phyloP scores from a whole-genome alignment of 2,329 filamentous ascomycete genomes.

The Fusarium mangiferae region DNA sequence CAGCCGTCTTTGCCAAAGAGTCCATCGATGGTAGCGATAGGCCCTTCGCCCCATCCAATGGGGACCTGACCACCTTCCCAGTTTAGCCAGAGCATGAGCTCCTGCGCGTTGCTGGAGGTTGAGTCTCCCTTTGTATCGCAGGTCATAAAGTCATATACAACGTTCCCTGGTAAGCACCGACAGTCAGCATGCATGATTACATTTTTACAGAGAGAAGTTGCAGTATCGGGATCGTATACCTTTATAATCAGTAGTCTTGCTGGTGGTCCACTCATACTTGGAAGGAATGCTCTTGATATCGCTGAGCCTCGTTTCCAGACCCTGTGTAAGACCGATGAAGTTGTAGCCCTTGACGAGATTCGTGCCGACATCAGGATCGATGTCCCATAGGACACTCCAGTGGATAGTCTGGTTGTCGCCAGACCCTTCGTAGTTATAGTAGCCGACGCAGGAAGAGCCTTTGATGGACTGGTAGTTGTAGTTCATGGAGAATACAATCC shows the following conservation, averaged over 20 bases:
- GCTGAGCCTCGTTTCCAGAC: slow-evolving; percentile 18
- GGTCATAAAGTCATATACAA: slow-evolving; percentile 37
- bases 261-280: slow-evolving; percentile 24
- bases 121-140: slow-evolving; percentile 30
- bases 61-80: slow-evolving; percentile 28
- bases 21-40: slow-evolving; percentile 25
- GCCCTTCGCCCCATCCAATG: slow-evolving; percentile 24
- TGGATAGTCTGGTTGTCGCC: not conserved
- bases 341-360: slow-evolving; percentile 32
- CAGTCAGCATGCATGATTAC: not conserved
- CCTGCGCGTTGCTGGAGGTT: slow-evolving; percentile 14
- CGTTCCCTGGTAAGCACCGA: slow-evolving; percentile 3
- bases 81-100: slow-evolving; percentile 34
- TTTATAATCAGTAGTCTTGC: slow-evolving; percentile 32
- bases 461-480: too few relatives aligned
- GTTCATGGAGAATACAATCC: too few relatives aligned
- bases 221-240: not conserved
- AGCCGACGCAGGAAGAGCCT: too few relatives aligned
- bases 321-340: slow-evolving; percentile 28
- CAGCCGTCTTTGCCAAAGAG: slow-evolving; percentile 31
- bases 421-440: not conserved
- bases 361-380: not conserved
- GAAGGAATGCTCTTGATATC: slow-evolving; percentile 24
- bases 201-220: too few relatives aligned
- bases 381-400: slow-evolving; percentile 34